A percentile compares a stretch with the other conserved stretches of the same genome.
These are phyloP conservation scores for Vicia sativa DNA, from an alignment of 306 rosid species.

Conservation along the genomic window DNA sequence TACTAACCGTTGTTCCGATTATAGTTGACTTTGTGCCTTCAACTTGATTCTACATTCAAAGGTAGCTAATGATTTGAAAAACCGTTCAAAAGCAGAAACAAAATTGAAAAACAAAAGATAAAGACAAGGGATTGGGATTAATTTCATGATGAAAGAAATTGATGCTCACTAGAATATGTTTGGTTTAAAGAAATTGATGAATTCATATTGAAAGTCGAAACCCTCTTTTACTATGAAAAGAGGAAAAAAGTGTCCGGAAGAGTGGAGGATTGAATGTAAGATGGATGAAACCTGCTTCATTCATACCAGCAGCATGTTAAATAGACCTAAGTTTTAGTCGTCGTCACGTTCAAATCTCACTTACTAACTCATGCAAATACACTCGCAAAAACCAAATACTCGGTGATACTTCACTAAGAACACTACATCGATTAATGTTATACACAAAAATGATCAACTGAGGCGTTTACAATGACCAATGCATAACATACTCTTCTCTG, in stretches of 20 bases:
- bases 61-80: conserved; percentile 24
- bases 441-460: conserved; percentile 1
- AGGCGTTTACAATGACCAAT: background rate
- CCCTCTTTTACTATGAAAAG: conserved; percentile 39
- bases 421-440: conserved; percentile 13
- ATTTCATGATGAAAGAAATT: conserved; percentile 42
- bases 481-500: background rate
- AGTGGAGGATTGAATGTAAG: conserved; percentile 33
- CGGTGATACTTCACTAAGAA: conserved; percentile 1
- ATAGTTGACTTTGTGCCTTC: conserved; percentile 50
- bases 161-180: conserved; percentile 48
- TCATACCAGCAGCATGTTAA: conserved; percentile 38
- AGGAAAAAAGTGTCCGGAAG: conserved; percentile 36
- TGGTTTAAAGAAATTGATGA: conserved; percentile 34
- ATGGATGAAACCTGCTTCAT: conserved; percentile 41
- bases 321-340: conserved; percentile 25
- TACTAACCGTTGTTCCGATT: conserved; percentile 30
- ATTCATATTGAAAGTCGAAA: conserved; percentile 43
- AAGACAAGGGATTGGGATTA: conserved; percentile 11
- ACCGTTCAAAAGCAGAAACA: conserved; percentile 13
- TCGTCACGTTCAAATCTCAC: conserved; percentile 31
- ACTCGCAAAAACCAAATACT: conserved; percentile 23
- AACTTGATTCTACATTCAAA: conserved; percentile 56
- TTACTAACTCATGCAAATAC: conserved; percentile 25
- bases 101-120: background rate